Percentiles rank a stretch among this genome's conserved stretches.
Evolutionary conservation across 768 basidiomycete genomes (phyloP).

Genomic region (Russula ochroleuca): DNA sequence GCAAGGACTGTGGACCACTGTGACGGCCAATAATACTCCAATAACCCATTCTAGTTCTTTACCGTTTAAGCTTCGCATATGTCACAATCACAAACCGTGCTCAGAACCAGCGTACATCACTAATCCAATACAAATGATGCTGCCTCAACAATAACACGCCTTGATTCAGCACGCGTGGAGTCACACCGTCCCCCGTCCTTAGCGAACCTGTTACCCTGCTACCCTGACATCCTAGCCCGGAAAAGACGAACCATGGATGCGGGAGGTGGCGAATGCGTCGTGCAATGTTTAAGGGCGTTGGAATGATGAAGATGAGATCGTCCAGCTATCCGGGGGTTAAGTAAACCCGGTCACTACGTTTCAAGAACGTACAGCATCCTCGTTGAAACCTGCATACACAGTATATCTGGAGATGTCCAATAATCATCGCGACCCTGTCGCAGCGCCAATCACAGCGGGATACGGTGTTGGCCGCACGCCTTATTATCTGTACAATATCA

Average conservation of each 20-base stretch:
- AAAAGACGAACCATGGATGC: constrained; percentile 42
- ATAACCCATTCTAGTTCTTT: not conserved
- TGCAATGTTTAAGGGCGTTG: constrained; percentile 52
- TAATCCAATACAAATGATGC: constrained; percentile 49
- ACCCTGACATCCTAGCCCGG: constrained; percentile 37
- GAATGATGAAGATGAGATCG: constrained; percentile 84
- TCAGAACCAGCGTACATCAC: constrained; percentile 33
- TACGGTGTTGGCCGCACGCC: constrained; percentile 12
- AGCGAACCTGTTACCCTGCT: constrained; percentile 47
- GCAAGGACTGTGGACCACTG: not conserved
- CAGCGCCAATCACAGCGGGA: constrained; percentile 18
- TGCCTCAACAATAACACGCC: constrained; percentile 66
- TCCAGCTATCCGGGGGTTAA: constrained; percentile 76
- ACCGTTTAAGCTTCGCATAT: constrained; percentile 6
- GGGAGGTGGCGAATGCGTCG: constrained; percentile 67
- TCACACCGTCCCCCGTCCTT: constrained; percentile 51
- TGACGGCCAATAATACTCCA: not conserved
- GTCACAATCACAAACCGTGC: constrained; percentile 23
- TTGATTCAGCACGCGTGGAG: constrained; percentile 49
- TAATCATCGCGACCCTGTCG: constrained; percentile 7
- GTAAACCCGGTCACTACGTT: constrained; percentile 10
- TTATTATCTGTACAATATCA: constrained; percentile 9
- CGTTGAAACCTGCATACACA: constrained; percentile 24
- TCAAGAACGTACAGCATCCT: constrained; percentile 18
- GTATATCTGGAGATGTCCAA: constrained; percentile 1